Evolutionary conservation across 768 basidiomycete species (phyloP).

Genomic region (Pleurotus cornucopiae): DNA sequence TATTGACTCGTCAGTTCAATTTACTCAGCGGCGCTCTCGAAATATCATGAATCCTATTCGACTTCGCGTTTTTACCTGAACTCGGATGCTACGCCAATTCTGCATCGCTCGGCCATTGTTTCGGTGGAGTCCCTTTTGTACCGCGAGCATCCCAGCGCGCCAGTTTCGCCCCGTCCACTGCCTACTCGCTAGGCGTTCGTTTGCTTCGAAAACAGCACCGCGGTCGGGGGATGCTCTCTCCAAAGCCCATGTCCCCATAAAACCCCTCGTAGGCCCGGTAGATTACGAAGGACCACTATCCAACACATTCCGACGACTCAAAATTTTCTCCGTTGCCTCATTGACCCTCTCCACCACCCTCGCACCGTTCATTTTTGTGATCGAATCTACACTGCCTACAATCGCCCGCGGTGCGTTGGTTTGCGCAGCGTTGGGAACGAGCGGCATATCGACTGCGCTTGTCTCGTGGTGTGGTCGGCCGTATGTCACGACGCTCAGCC

Average conservation of each 20-base stretch:
- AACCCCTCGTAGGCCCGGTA: slow-evolving; percentile 17
- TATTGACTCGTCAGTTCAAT: too few species aligned
- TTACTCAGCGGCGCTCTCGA: too few species aligned
- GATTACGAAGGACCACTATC: slow-evolving; percentile 73
- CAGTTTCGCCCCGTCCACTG: too few species aligned
- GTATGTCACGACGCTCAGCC: slow-evolving; percentile 65
- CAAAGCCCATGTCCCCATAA: not conserved
- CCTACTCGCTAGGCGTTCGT: not conserved
- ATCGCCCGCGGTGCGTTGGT: slow-evolving; percentile 67
- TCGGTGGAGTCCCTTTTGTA: too few species aligned
- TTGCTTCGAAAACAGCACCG: slow-evolving; percentile 1
- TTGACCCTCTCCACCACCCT: slow-evolving; percentile 64
- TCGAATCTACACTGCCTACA: slow-evolving; percentile 73
- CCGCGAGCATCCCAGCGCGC: too few species aligned
- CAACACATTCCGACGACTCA: slow-evolving; percentile 70
- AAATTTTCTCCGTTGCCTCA: slow-evolving; percentile 80
- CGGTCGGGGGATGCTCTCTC: not conserved
- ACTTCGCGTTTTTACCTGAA: too few species aligned
- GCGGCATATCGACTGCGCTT: slow-evolving; percentile 68
- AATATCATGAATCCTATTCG: too few species aligned
- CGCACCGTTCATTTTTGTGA: slow-evolving; percentile 76
- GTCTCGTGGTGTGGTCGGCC: slow-evolving; percentile 70
- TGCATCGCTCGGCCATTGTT: too few species aligned
- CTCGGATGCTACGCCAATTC: too few species aligned
- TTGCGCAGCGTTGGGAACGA: slow-evolving; percentile 66